phyloP scores from a whole-genome alignment of 768 basidiomycete species.

The Russula foetens region DNA sequence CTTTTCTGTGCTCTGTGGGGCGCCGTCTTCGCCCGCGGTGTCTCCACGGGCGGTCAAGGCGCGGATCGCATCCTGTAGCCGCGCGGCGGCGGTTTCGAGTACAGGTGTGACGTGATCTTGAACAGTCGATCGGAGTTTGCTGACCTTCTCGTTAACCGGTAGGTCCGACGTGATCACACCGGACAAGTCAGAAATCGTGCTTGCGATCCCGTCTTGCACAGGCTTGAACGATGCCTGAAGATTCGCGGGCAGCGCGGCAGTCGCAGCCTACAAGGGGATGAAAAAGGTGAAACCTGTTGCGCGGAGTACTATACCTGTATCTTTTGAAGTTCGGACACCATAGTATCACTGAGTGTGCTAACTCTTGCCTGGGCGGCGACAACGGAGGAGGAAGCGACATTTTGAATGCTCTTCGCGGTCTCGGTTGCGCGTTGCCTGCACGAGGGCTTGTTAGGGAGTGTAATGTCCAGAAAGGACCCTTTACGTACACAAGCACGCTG shows the following conservation, averaged over 20 bases:
- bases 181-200: constrained; percentile 46
- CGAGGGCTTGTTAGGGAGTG: constrained; percentile 5
- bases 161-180: constrained; percentile 47
- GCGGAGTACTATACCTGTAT: constrained; percentile 32
- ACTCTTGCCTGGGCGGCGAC: constrained; percentile 47
- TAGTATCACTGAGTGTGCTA: constrained; percentile 51
- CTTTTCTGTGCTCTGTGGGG: constrained; percentile 8
- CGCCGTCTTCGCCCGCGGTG: constrained; percentile 17
- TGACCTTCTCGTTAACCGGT: constrained; percentile 54
- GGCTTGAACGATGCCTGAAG: constrained; percentile 55
- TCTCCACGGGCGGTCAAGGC: constrained; percentile 18
- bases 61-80: constrained; percentile 28
- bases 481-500: constrained; percentile 51
- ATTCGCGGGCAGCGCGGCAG: constrained; percentile 40
- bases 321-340: constrained; percentile 60
- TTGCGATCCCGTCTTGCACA: constrained; percentile 45
- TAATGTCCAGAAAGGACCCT: neutral
- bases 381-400: constrained; percentile 50
- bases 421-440: constrained; percentile 60
- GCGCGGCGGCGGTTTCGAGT: constrained; percentile 36
- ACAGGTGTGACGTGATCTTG: constrained; percentile 53
- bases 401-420: constrained; percentile 55
- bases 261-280: constrained; percentile 37
- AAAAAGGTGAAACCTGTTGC: neutral
- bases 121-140: constrained; percentile 48